A percentile compares a stretch with the other conserved stretches of the same genome.
These are phyloP conservation scores for Periconia sp. DNA, from an alignment of 2,329 filamentous ascomycete genomes.

Conservation along the genomic window DNA sequence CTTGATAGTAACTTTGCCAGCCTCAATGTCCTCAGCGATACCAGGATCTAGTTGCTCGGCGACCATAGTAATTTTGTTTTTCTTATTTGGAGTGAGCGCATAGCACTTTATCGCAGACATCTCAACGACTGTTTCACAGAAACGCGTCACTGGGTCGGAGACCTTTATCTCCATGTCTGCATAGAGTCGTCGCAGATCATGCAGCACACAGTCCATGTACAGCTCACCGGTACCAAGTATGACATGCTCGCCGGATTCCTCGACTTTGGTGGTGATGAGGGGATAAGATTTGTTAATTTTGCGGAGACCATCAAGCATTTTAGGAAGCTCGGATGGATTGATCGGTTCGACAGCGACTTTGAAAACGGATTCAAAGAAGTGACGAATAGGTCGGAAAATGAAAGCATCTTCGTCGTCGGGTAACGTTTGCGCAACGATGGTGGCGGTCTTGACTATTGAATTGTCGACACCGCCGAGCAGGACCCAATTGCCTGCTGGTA, in stretches of 20 bases:
- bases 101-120: constrained; percentile 98
- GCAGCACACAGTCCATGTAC: constrained; percentile 99
- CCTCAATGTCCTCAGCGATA: constrained; percentile 93
- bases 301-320: constrained; percentile 96
- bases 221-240: constrained; percentile 94
- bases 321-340: constrained; percentile 95
- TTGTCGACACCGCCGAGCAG: constrained; percentile 94
- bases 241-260: constrained; percentile 96
- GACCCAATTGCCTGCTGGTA: constrained; percentile 93
- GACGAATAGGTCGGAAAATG: constrained; percentile 90
- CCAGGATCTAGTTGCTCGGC: constrained; percentile 95
- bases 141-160: constrained; percentile 94
- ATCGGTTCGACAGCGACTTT: constrained; percentile 98
- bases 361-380: constrained; percentile 97
- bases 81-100: constrained; percentile 97
- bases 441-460: constrained; percentile 97
- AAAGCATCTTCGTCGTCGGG: constrained; percentile 90
- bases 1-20: constrained; percentile 85
- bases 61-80: constrained; percentile 99
- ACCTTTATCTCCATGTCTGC: constrained; percentile 99
- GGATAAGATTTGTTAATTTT: constrained; percentile 99
- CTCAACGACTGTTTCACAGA: constrained; percentile 97
- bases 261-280: constrained; percentile 93
- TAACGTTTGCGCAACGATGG: constrained; percentile 79
- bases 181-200: constrained; percentile 91